phyloP scores from a whole-genome alignment of 202 grass and related monocot species.

The Brachypodium distachyon region DNA sequence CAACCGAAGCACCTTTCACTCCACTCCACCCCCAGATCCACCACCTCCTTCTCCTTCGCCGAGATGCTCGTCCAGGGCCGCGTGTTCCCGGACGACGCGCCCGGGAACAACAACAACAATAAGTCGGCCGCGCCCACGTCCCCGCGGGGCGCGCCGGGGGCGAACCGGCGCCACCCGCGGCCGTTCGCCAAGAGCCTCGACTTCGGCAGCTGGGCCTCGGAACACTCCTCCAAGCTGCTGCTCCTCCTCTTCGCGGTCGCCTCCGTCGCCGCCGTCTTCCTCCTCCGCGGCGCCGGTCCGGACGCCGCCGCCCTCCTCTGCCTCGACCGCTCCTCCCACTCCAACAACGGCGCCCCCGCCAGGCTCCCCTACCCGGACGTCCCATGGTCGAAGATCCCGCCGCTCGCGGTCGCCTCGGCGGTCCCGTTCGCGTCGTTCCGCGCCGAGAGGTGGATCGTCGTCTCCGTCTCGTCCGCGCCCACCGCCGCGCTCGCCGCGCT shows the following conservation, averaged over 20 bases:
- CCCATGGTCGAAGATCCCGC: slow-evolving; percentile 58
- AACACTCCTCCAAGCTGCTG: slow-evolving; percentile 77
- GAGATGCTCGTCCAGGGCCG: slow-evolving; percentile 54
- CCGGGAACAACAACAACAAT: slow-evolving; percentile 11
- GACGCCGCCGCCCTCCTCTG: slow-evolving; percentile 61
- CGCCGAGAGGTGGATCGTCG: slow-evolving; percentile 82
- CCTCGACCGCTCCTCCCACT: slow-evolving; percentile 53
- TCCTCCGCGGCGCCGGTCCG: slow-evolving; percentile 65
- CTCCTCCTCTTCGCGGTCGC: slow-evolving; percentile 42
- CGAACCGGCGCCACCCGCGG: slow-evolving; percentile 34
- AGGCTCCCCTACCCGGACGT: slow-evolving; percentile 59
- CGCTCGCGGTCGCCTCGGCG: slow-evolving; percentile 29
- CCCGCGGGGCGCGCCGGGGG: slow-evolving; percentile 29
- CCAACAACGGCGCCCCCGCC: slow-evolving; percentile 11
- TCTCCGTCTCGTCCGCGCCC: slow-evolving; percentile 68
- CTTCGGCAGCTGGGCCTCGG: slow-evolving; percentile 71
- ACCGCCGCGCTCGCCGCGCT: slow-evolving; percentile 57
- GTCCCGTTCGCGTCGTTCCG: slow-evolving; percentile 63
- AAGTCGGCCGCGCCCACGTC: slow-evolving; percentile 16
- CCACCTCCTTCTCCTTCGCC: background rate
- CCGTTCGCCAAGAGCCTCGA: slow-evolving; percentile 86
- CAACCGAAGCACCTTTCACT: slow-evolving; percentile 4
- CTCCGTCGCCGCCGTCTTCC: slow-evolving; percentile 65
- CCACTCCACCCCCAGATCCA: slow-evolving; percentile 13
- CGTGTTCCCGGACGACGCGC: slow-evolving; percentile 22